phyloP scores from a whole-genome alignment of 2,329 filamentous ascomycete species.

The Gnomoniopsis smithogilvyi region DNA sequence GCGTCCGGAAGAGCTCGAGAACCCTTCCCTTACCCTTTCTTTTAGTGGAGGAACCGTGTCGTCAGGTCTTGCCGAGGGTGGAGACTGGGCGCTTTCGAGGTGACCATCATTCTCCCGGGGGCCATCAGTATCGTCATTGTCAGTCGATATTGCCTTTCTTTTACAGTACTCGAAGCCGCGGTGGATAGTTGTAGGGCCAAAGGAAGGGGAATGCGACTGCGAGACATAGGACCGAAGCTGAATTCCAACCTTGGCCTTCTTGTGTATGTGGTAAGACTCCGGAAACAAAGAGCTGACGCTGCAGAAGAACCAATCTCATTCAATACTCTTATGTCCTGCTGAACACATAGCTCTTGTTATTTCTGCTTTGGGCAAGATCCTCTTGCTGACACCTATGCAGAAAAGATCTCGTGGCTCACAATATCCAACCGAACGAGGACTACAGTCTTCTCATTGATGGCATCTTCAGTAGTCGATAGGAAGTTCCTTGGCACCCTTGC shows the following conservation, averaged over 20 bases:
- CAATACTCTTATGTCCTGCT: too few relatives aligned
- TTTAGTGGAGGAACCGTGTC: conserved; percentile 6
- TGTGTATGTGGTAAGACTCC: too few relatives aligned
- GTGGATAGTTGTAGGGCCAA: background rate
- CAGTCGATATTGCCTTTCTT: background rate
- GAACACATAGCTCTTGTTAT: too few relatives aligned
- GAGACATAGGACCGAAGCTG: background rate
- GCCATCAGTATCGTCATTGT: background rate
- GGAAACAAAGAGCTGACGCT: too few relatives aligned
- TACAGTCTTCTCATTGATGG: conserved; percentile 56
- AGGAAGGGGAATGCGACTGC: background rate
- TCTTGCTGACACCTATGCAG: background rate
- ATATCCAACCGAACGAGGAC: background rate
- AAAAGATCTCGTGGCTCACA: background rate
- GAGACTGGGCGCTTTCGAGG: background rate
- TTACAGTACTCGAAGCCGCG: background rate
- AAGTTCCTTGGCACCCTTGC: conserved; percentile 93
- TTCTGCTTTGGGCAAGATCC: too few relatives aligned
- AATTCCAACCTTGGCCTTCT: background rate
- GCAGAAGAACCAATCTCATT: too few relatives aligned
- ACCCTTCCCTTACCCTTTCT: conserved; percentile 5
- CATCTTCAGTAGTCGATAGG: conserved; percentile 94
- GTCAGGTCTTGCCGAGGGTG: background rate
- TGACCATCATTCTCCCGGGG: background rate
- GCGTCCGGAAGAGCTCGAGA: background rate